Conservation (phyloP, 495 filamentous ascomycete genomes). For the Lasiosphaeris hirsuta region DNA sequence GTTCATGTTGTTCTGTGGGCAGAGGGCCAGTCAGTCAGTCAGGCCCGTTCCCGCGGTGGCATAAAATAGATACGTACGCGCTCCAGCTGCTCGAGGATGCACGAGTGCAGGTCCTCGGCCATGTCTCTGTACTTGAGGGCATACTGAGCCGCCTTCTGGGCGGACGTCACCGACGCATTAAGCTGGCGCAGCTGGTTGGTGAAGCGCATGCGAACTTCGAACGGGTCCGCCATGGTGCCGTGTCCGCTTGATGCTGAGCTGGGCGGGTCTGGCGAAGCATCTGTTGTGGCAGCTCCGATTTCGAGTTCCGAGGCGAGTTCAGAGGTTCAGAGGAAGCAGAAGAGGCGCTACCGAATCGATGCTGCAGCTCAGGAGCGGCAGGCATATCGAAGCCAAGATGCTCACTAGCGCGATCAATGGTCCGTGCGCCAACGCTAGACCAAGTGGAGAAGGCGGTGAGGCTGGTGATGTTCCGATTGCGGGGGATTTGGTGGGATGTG, state of each 20-base stretch:
- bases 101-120: constrained; percentile 95
- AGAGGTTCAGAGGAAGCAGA: too few relatives aligned
- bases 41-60: neutral
- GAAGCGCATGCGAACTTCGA: constrained; percentile 98
- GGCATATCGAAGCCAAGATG: too few relatives aligned
- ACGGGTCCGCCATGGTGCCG: constrained; percentile 77
- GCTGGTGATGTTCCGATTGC: neutral
- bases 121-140: constrained; percentile 87
- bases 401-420: too few relatives aligned
- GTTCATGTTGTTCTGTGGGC: constrained; percentile 80
- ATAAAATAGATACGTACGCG: constrained; percentile 46
- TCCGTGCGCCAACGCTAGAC: too few relatives aligned
- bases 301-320: too few relatives aligned
- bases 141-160: constrained; percentile 91
- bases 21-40: neutral
- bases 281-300: too few relatives aligned
- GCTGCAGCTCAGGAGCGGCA: too few relatives aligned
- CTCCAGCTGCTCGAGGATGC: constrained; percentile 94
- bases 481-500: neutral
- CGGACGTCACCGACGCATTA: constrained; percentile 81
- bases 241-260: neutral
- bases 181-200: constrained; percentile 81
- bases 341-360: too few relatives aligned
- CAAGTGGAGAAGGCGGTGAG: neutral
- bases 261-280: neutral